Evolutionary conservation across 1,139 yeast species (phyloP).

Genomic region (Candida pseudocylindracea): DNA sequence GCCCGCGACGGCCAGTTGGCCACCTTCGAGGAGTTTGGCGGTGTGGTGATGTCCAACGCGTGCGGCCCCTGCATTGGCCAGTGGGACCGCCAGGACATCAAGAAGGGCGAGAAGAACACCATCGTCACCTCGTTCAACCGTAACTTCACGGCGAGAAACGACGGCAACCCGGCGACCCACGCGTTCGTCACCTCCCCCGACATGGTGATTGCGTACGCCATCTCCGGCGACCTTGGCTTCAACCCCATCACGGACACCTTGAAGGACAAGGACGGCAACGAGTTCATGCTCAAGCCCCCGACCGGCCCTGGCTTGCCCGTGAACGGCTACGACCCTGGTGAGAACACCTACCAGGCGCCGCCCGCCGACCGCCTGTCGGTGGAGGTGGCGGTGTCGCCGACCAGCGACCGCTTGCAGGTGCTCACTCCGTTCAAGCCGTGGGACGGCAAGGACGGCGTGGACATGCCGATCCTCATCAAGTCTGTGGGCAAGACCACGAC

Average conservation of each 20-base stretch:
- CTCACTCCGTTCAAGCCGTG: conserved; percentile 36
- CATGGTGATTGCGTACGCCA: conserved; percentile 87
- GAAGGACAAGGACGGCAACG: conserved; percentile 87
- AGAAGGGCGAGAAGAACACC: conserved; percentile 97
- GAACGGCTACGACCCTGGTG: conserved; percentile 86
- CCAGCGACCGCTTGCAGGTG: conserved; percentile 38
- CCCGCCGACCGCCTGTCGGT: conserved; percentile 71
- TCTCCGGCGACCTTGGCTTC: conserved; percentile 95
- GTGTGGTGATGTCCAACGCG: conserved; percentile 91
- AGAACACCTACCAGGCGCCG: conserved; percentile 95
- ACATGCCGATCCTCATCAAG: conserved; percentile 88
- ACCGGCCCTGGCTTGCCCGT: conserved; percentile 84
- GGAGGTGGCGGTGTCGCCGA: conserved; percentile 58
- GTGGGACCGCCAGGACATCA: conserved; percentile 96
- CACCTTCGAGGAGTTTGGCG: conserved; percentile 84
- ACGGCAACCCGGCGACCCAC: conserved; percentile 96
- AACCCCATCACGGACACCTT: conserved; percentile 93
- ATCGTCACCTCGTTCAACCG: conserved; percentile 98
- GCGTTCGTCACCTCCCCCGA: conserved; percentile 98
- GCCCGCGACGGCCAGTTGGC: conserved; percentile 91
- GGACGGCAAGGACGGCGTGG: conserved; percentile 88
- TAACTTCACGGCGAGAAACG: conserved; percentile 97
- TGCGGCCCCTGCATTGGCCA: conserved; percentile 99
- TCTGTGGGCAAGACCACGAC: conserved; percentile 97
- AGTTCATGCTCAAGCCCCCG: conserved; percentile 84